Evolutionary conservation across 1,284 basidiomycete species (phyloP).

Genomic region (Naganishia sp.): DNA sequence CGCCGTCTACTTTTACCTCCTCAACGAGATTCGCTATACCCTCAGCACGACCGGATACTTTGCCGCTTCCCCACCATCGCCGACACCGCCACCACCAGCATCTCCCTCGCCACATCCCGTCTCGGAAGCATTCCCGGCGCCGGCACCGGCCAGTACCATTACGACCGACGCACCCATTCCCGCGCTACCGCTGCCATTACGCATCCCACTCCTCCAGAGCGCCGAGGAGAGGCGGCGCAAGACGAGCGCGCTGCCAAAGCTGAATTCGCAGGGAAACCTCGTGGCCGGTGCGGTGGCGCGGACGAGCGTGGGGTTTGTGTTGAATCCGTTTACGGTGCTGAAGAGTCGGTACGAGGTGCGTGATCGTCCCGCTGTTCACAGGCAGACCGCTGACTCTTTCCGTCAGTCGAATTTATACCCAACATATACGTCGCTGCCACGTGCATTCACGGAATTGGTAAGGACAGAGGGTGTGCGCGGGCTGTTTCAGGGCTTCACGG

Average conservation of each 20-base stretch:
- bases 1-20: slow-evolving; percentile 83
- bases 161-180: slow-evolving; percentile 29
- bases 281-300: slow-evolving; percentile 84
- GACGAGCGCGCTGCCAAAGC: slow-evolving; percentile 63
- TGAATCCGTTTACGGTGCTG: slow-evolving; percentile 91
- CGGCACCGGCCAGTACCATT: slow-evolving; percentile 30
- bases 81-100: slow-evolving; percentile 35
- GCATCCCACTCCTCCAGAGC: slow-evolving; percentile 29
- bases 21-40: slow-evolving; percentile 72
- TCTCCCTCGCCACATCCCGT: slow-evolving; percentile 41
- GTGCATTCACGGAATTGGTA: slow-evolving; percentile 65
- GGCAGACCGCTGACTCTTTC: background rate
- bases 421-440: slow-evolving; percentile 64
- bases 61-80: slow-evolving; percentile 43
- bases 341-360: slow-evolving; percentile 92
- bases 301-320: slow-evolving; percentile 77
- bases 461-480: slow-evolving; percentile 72
- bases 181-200: background rate
- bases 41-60: slow-evolving; percentile 71
- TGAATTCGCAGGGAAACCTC: slow-evolving; percentile 80
- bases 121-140: slow-evolving; percentile 12
- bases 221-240: slow-evolving; percentile 26
- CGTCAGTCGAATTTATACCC: slow-evolving; percentile 74
- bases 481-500: slow-evolving; percentile 82
- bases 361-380: background rate